Conservation (phyloP, 306 rosid genomes). For the Lathyrus aphaca region DNA sequence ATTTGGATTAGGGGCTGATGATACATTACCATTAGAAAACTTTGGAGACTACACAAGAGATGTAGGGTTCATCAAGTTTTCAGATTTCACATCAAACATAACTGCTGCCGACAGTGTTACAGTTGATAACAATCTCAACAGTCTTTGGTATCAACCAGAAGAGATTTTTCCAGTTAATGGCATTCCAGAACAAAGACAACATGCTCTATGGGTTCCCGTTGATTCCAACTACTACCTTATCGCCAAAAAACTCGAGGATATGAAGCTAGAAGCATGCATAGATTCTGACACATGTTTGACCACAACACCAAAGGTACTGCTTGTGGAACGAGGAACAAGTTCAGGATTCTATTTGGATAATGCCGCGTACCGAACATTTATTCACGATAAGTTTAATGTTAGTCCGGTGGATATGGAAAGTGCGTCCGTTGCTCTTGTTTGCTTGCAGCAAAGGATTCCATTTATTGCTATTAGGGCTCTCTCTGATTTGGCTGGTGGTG, state of each 20-base stretch:
- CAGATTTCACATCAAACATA: slow-evolving; percentile 49
- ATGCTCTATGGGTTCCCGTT: slow-evolving; percentile 60
- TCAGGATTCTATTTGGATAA: slow-evolving; percentile 59
- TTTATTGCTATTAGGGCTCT: slow-evolving; percentile 60
- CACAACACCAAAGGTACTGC: slow-evolving; percentile 47
- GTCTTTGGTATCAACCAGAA: slow-evolving; percentile 68
- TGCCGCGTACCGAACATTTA: slow-evolving; percentile 54
- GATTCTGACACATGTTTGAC: slow-evolving; percentile 64
- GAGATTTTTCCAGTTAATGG: slow-evolving; percentile 64
- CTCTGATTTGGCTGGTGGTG: slow-evolving; percentile 59
- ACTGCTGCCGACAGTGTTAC: slow-evolving; percentile 13
- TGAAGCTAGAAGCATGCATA: slow-evolving; percentile 51
- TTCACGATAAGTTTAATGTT: slow-evolving; percentile 50
- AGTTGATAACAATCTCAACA: slow-evolving; percentile 56
- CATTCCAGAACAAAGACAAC: slow-evolving; percentile 56
- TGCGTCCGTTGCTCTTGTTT: slow-evolving; percentile 58
- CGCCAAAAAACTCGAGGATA: slow-evolving; percentile 38
- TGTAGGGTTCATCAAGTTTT: slow-evolving; percentile 49
- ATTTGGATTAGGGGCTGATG: slow-evolving; percentile 48
- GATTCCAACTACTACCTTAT: slow-evolving; percentile 42
- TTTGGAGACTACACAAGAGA: slow-evolving; percentile 60
- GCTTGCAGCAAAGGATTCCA: slow-evolving; percentile 54
- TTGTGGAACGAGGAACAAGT: slow-evolving; percentile 55
- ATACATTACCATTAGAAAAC: slow-evolving; percentile 48
- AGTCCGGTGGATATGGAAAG: slow-evolving; percentile 57